Percentiles rank a stretch among this genome's conserved stretches.
phyloP scores from a whole-genome alignment of 2,329 filamentous ascomycete species.

The Fusarium pseudocircinatum region DNA sequence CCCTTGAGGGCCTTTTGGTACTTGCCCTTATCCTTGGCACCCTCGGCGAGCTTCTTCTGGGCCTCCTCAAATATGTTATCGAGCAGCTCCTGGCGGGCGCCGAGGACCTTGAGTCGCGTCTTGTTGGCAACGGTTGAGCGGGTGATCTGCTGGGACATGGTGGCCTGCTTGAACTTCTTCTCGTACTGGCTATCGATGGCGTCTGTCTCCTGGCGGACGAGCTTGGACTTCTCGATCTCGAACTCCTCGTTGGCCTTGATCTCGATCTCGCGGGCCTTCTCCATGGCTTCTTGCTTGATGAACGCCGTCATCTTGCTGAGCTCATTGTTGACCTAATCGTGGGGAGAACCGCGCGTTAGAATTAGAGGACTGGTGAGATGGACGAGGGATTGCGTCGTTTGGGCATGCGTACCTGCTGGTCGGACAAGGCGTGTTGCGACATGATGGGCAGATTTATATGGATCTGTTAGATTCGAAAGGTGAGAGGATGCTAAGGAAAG shows the following conservation, averaged over 20 bases:
- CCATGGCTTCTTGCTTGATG: conserved; percentile 97
- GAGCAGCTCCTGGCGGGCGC: conserved; percentile 87
- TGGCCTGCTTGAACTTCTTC: conserved; percentile 99
- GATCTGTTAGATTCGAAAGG: conserved; percentile 16
- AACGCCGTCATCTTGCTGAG: conserved; percentile 99
- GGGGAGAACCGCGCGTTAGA: conserved; percentile 23
- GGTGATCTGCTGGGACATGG: conserved; percentile 99
- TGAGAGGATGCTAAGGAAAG: background rate
- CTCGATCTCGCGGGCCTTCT: conserved; percentile 97
- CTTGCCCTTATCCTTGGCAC: conserved; percentile 74
- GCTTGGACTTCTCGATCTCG: conserved; percentile 98
- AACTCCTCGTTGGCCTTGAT: conserved; percentile 99
- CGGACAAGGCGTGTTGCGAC: conserved; percentile 97
- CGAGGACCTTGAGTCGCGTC: conserved; percentile 88
- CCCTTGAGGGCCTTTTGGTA: conserved; percentile 82
- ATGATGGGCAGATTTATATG: conserved; percentile 64
- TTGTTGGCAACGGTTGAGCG: conserved; percentile 97
- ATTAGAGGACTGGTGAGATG: conserved; percentile 9
- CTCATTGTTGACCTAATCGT: conserved; percentile 86
- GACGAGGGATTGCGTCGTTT: conserved; percentile 29
- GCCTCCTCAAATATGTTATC: conserved; percentile 89
- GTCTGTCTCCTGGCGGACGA: conserved; percentile 93
- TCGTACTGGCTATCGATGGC: conserved; percentile 93
- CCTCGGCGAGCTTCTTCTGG: conserved; percentile 72
- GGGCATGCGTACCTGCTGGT: conserved; percentile 80